Evolutionary conservation across 768 basidiomycete species (phyloP).

Genomic region (Hygrophorus russula): DNA sequence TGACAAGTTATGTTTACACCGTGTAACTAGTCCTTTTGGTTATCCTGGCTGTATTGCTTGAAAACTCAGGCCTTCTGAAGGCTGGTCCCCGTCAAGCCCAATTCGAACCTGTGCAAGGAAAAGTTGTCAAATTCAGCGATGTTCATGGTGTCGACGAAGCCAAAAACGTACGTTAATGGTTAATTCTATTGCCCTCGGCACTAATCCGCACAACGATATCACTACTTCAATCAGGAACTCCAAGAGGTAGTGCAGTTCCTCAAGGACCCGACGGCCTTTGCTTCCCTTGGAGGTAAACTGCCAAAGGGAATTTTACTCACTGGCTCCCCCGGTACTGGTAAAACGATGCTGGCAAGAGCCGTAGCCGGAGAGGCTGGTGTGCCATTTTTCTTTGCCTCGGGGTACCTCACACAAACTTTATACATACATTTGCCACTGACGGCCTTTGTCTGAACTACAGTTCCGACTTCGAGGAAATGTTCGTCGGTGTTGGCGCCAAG

Average conservation of each 20-base stretch:
- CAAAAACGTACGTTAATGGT: conserved; percentile 54
- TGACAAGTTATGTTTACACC: conserved; percentile 1
- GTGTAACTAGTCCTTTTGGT: conserved; percentile 59
- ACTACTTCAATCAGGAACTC: conserved; percentile 49
- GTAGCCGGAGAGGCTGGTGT: conserved; percentile 98
- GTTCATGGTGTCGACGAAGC: conserved; percentile 98
- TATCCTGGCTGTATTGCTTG: conserved; percentile 78
- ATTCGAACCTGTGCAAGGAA: conserved; percentile 74
- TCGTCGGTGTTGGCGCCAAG: conserved; percentile 91
- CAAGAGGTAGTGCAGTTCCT: conserved; percentile 93
- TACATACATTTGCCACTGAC: conserved; percentile 2
- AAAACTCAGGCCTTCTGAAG: conserved; percentile 90
- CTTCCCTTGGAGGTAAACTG: conserved; percentile 84
- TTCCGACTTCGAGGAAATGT: conserved; percentile 97
- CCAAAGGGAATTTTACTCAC: conserved; percentile 89
- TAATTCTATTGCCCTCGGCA: background rate
- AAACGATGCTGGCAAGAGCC: conserved; percentile 95
- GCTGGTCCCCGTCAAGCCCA: conserved; percentile 71
- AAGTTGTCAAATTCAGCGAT: conserved; percentile 83
- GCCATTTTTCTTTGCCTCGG: conserved; percentile 94
- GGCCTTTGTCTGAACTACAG: conserved; percentile 21
- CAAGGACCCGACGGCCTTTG: conserved; percentile 85
- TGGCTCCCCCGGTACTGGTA: conserved; percentile 94
- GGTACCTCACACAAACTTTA: conserved; percentile 30
- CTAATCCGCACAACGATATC: background rate